phyloP scores from a whole-genome alignment of 805 yeast genomes.

The Candida stauntonica region DNA sequence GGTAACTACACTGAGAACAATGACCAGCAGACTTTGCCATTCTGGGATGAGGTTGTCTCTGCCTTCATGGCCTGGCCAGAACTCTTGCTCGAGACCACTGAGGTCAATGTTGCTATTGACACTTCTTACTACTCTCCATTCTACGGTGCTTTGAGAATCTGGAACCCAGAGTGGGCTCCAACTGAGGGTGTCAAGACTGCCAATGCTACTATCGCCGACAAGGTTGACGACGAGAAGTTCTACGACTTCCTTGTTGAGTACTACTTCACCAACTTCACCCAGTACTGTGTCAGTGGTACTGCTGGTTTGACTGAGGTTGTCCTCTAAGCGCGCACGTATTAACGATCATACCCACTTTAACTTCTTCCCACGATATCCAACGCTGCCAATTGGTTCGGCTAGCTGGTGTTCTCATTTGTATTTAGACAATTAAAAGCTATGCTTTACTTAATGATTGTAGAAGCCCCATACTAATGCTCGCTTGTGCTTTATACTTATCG shows the following conservation, averaged over 20 bases:
- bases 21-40: conserved; percentile 36
- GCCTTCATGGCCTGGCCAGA: conserved; percentile 37
- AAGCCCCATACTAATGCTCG: too few species aligned
- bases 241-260: conserved; percentile 31
- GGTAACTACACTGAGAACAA: conserved; percentile 33
- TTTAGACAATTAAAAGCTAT: too few species aligned
- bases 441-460: too few species aligned
- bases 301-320: conserved; percentile 8
- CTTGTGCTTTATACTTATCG: too few species aligned
- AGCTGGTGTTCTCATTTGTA: not conserved
- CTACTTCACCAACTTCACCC: conserved; percentile 35
- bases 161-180: conserved; percentile 37
- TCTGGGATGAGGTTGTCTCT: conserved; percentile 41
- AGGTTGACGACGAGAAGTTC: conserved; percentile 30
- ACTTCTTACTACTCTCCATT: conserved; percentile 39
- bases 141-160: conserved; percentile 37
- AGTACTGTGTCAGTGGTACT: conserved; percentile 29
- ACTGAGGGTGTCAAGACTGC: conserved; percentile 30
- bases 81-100: conserved; percentile 28
- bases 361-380: not conserved
- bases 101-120: conserved; percentile 34
- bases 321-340: not conserved
- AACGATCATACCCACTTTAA: not conserved
- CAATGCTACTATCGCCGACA: conserved; percentile 34
- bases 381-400: not conserved